phyloP scores from a whole-genome alignment of 2,329 filamentous ascomycete genomes.

The Apiospora marii region DNA sequence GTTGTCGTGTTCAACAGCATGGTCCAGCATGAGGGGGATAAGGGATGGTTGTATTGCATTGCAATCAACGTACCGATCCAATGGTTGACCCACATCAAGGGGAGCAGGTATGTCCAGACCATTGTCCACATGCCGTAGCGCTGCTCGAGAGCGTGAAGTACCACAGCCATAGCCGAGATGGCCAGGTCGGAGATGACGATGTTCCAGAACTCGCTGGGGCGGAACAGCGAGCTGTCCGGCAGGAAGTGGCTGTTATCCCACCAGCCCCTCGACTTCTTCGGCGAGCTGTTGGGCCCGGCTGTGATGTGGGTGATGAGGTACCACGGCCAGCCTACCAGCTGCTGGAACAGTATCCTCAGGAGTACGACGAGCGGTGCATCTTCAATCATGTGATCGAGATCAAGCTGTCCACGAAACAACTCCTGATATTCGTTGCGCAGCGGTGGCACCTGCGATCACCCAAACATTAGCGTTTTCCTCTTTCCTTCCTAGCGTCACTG shows the following conservation, averaged over 20 bases:
- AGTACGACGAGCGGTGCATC: conserved; percentile 66
- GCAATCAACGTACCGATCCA: conserved; percentile 63
- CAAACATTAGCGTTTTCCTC: neutral
- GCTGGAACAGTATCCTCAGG: conserved; percentile 62
- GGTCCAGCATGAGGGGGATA: conserved; percentile 23
- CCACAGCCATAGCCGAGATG: conserved; percentile 55
- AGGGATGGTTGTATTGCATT: conserved; percentile 3
- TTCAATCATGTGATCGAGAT: conserved; percentile 50
- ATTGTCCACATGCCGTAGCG: conserved; percentile 62
- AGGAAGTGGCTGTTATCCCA: conserved; percentile 63
- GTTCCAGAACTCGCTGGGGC: conserved; percentile 58
- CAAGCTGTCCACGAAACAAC: conserved; percentile 23
- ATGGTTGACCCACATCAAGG: conserved; percentile 75
- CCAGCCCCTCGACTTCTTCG: conserved; percentile 48
- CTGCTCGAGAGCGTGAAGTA: conserved; percentile 60
- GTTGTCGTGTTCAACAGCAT: conserved; percentile 9
- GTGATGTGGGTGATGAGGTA: conserved; percentile 68
- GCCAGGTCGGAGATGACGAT: conserved; percentile 67
- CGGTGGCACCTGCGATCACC: conserved; percentile 21
- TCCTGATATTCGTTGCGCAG: conserved; percentile 28
- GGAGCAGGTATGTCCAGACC: conserved; percentile 65
- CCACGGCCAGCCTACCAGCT: conserved; percentile 68
- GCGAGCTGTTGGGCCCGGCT: conserved; percentile 55
- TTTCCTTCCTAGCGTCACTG: neutral
- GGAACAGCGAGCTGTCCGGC: conserved; percentile 66